A percentile compares a stretch with the other conserved stretches of the same genome.
Evolutionary conservation across 2,329 filamentous ascomycete genomes (phyloP).

Genomic region (Beauveria sp.): DNA sequence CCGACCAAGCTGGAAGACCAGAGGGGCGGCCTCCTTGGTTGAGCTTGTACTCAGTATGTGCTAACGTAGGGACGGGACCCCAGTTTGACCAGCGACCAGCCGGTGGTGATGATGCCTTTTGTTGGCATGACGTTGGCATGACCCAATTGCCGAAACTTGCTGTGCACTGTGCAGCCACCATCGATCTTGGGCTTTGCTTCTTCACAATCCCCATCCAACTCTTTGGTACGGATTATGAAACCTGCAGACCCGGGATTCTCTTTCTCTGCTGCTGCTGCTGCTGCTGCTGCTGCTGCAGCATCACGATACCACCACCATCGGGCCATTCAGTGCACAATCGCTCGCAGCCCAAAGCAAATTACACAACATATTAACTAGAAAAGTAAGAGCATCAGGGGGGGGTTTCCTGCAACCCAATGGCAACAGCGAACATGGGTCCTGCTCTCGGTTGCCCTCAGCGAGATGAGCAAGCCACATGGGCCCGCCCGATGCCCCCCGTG

Average conservation of each 20-base stretch:
- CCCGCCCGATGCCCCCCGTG: no score
- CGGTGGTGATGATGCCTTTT: not conserved
- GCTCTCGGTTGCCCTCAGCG: no score
- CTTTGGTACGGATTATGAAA: no score
- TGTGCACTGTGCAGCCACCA: not conserved
- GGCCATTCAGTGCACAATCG: not conserved
- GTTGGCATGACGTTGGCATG: conserved; percentile 6
- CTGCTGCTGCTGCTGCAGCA: not conserved
- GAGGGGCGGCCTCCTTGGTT: not conserved
- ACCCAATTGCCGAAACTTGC: conserved; percentile 9
- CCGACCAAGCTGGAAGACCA: not conserved
- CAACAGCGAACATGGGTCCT: no score
- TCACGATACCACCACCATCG: not conserved
- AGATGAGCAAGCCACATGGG: no score
- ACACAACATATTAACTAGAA: no score
- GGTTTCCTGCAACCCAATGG: no score
- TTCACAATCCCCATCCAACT: not conserved
- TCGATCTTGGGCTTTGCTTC: not conserved
- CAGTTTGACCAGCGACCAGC: no score
- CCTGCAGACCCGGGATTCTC: no score
- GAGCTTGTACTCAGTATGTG: no score
- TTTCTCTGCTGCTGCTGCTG: no score
- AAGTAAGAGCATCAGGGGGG: not conserved
- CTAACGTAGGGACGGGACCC: no score
- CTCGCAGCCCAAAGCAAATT: not conserved